These are phyloP conservation scores for Syzygium grande DNA, from an alignment of 345 rosid genomes.

Conservation along the genomic window DNA sequence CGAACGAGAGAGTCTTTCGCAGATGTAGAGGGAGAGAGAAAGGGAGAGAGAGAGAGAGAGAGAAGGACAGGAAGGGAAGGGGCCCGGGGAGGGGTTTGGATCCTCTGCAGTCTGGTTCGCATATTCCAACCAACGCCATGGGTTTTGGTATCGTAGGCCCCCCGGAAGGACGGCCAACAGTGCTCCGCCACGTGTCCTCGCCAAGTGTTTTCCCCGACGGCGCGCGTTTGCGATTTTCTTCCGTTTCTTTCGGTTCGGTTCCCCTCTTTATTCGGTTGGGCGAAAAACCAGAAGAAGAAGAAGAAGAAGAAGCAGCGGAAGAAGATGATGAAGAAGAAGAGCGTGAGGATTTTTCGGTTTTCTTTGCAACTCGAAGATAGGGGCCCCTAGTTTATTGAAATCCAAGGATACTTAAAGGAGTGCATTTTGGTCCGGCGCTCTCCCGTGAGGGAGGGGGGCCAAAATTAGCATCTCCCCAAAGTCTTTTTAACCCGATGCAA, in stretches of 20 bases:
- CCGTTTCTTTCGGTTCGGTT: background rate
- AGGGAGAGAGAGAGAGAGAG: background rate
- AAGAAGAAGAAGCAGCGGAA: too few relatives aligned
- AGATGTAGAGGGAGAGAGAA: background rate
- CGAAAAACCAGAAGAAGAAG: too few relatives aligned
- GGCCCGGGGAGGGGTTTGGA: background rate
- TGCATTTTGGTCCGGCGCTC: too few relatives aligned
- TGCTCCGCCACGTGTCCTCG: background rate
- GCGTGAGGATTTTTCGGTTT: background rate
- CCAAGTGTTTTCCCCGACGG: background rate
- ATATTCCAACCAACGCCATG: background rate
- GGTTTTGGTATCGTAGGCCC: background rate
- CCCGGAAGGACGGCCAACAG: background rate
- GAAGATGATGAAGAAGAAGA: background rate
- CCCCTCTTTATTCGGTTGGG: background rate
- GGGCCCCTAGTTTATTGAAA: too few relatives aligned
- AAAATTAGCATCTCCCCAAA: too few relatives aligned
- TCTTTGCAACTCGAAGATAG: too few relatives aligned
- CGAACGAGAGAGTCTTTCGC: background rate
- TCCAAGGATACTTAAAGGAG: too few relatives aligned
- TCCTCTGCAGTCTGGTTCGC: background rate
- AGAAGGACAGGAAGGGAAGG: background rate
- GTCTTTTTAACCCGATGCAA: too few relatives aligned
- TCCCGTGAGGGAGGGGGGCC: too few relatives aligned
- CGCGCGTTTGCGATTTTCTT: background rate